Evolutionary conservation across 371 early-diverging fungal species (phyloP).

Genomic region (Blakeslea trispora): DNA sequence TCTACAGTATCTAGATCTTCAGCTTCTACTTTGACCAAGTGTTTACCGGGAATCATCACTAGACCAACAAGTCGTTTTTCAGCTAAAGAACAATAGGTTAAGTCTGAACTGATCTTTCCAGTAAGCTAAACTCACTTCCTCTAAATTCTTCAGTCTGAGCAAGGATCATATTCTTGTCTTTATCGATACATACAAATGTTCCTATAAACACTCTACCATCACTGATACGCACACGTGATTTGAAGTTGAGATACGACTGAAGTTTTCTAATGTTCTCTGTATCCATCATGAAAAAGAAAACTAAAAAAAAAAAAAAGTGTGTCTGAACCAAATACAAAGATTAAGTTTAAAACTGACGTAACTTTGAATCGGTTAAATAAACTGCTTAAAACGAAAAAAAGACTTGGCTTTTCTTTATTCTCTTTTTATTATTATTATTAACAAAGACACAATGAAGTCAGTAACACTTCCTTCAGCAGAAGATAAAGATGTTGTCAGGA

Average conservation of each 20-base stretch:
- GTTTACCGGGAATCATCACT: conserved; percentile 89
- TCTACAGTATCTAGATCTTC: conserved; percentile 52
- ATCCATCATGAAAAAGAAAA: conserved; percentile 26
- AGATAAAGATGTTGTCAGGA: conserved; percentile 43
- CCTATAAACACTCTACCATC: conserved; percentile 83
- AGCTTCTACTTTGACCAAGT: conserved; percentile 69
- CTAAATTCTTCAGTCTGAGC: conserved; percentile 73
- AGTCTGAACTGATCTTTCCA: background rate
- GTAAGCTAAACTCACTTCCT: conserved; percentile 42
- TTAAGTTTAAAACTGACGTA: background rate
- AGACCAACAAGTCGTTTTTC: conserved; percentile 76
- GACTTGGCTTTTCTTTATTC: conserved; percentile 1
- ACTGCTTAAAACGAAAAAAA: background rate
- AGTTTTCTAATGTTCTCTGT: conserved; percentile 52
- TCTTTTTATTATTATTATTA: conserved; percentile 5
- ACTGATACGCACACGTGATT: conserved; percentile 63
- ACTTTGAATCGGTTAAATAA: too few relatives aligned
- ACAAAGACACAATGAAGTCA: conserved; percentile 24
- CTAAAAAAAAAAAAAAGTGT: background rate
- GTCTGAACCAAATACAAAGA: too few relatives aligned
- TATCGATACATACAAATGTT: conserved; percentile 80
- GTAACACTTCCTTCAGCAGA: conserved; percentile 30
- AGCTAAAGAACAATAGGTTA: conserved; percentile 30
- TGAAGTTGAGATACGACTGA: conserved; percentile 61
- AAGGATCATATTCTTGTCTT: conserved; percentile 78